Percentiles rank a stretch among this genome's conserved stretches.
Evolutionary conservation across 2,329 filamentous ascomycete species (phyloP).

Genomic region (Tolypocladium ovalisporum): DNA sequence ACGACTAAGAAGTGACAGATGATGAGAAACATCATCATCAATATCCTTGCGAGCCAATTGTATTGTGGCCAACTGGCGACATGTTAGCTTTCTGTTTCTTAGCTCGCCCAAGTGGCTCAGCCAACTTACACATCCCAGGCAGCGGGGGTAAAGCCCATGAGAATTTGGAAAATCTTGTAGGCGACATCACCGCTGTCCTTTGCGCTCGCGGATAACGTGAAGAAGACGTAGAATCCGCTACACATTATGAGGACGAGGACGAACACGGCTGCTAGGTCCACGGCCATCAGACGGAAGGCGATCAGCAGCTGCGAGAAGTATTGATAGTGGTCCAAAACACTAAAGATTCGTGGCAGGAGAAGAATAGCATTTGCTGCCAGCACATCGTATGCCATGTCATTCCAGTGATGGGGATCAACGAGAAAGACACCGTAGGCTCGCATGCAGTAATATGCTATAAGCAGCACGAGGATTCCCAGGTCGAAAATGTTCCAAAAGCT

Average conservation of each 20-base stretch:
- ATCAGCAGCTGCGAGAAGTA: constrained; percentile 95
- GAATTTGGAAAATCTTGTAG: constrained; percentile 83
- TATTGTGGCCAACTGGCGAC: constrained; percentile 52
- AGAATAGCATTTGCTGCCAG: constrained; percentile 83
- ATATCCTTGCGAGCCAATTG: constrained; percentile 63
- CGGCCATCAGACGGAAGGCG: constrained; percentile 86
- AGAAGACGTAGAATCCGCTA: constrained; percentile 92
- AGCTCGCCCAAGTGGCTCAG: neutral
- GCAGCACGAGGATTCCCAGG: constrained; percentile 73
- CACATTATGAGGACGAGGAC: constrained; percentile 77
- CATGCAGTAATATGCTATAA: constrained; percentile 84
- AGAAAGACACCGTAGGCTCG: constrained; percentile 80
- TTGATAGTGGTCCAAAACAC: constrained; percentile 84
- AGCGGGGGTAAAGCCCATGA: constrained; percentile 93
- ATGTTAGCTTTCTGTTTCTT: constrained; percentile 6
- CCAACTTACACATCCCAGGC: constrained; percentile 72
- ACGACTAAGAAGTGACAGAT: constrained; percentile 93
- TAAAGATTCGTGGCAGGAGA: constrained; percentile 83
- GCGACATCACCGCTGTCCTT: constrained; percentile 66
- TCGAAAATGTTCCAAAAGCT: constrained; percentile 98
- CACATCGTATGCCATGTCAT: constrained; percentile 86
- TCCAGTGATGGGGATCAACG: constrained; percentile 62
- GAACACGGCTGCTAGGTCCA: constrained; percentile 77
- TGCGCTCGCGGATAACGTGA: constrained; percentile 67
- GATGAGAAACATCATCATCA: constrained; percentile 76